A percentile compares a stretch with the other conserved stretches of the same genome.
Conservation (phyloP, 2,329 filamentous ascomycete genomes). For the Raffaelea albimanens region DNA sequence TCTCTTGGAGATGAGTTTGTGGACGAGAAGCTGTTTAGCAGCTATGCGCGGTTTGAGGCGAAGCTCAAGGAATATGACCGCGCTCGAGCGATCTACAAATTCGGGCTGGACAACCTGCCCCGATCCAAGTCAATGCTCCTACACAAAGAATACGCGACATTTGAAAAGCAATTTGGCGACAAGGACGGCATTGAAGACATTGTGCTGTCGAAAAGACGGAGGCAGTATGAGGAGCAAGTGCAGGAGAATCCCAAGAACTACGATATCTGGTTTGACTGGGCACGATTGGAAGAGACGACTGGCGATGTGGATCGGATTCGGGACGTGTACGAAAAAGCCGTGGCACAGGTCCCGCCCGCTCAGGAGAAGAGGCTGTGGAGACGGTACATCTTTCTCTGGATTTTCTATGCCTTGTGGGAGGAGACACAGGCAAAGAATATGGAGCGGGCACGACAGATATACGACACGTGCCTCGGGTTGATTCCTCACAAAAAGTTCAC, state of each 20-base stretch:
- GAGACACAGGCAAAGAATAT: slow-evolving; percentile 76
- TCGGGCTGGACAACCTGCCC: slow-evolving; percentile 83
- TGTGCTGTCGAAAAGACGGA: slow-evolving; percentile 83
- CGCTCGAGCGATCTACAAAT: slow-evolving; percentile 91
- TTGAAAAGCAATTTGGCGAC: slow-evolving; percentile 97
- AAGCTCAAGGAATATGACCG: slow-evolving; percentile 94
- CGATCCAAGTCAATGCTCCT: slow-evolving; percentile 75
- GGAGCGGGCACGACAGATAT: slow-evolving; percentile 77
- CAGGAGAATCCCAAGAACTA: slow-evolving; percentile 95
- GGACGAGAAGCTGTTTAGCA: slow-evolving; percentile 91
- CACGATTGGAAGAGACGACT: slow-evolving; percentile 76
- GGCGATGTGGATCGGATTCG: slow-evolving; percentile 75
- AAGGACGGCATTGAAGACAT: slow-evolving; percentile 90
- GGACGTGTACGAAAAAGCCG: slow-evolving; percentile 90
- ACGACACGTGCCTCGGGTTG: slow-evolving; percentile 75
- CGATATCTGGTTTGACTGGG: slow-evolving; percentile 95
- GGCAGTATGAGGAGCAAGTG: slow-evolving; percentile 89
- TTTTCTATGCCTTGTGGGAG: slow-evolving; percentile 95
- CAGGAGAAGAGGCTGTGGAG: slow-evolving; percentile 97
- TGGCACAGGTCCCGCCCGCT: slow-evolving; percentile 88
- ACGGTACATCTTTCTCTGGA: slow-evolving; percentile 94
- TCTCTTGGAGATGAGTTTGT: slow-evolving; percentile 88
- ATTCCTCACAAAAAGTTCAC: slow-evolving; percentile 96
- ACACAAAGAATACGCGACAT: slow-evolving; percentile 92
- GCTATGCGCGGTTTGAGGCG: slow-evolving; percentile 89